phyloP scores from a whole-genome alignment of 2,329 filamentous ascomycete species.

The Basipetospora chlamydospora region DNA sequence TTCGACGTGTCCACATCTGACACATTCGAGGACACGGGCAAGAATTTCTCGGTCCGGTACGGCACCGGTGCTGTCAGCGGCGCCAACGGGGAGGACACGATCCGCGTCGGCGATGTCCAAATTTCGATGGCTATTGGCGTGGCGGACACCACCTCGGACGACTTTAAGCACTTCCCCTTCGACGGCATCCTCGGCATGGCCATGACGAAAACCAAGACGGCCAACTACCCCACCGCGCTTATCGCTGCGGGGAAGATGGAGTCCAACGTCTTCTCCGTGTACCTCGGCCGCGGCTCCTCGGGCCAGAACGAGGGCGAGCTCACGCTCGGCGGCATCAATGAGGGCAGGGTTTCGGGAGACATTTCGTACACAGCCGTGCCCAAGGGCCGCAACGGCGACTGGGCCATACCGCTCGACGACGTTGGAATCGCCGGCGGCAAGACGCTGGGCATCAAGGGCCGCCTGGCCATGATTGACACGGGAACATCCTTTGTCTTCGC shows the following conservation, averaged over 20 bases:
- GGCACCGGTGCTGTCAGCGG: slow-evolving; percentile 65
- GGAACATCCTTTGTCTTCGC: slow-evolving; percentile 71
- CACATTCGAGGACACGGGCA: slow-evolving; percentile 38
- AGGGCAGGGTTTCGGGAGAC: slow-evolving; percentile 49
- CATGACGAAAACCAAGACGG: slow-evolving; percentile 40
- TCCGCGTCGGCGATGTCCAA: slow-evolving; percentile 51
- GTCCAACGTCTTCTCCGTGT: slow-evolving; percentile 55
- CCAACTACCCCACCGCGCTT: slow-evolving; percentile 55
- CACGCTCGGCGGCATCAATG: slow-evolving; percentile 59
- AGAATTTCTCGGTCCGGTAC: slow-evolving; percentile 54
- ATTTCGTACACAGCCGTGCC: slow-evolving; percentile 50
- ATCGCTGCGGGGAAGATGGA: slow-evolving; percentile 38
- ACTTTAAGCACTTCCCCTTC: slow-evolving; percentile 68
- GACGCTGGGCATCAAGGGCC: slow-evolving; percentile 36
- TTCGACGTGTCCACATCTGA: slow-evolving; percentile 54
- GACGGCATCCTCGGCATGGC: slow-evolving; percentile 78
- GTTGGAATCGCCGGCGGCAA: slow-evolving; percentile 47
- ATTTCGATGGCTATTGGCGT: slow-evolving; percentile 57
- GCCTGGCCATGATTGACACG: slow-evolving; percentile 63
- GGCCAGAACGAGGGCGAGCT: slow-evolving; percentile 58
- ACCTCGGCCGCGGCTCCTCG: slow-evolving; percentile 52
- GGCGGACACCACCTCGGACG: slow-evolving; percentile 53
- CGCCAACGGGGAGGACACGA: slow-evolving; percentile 46
- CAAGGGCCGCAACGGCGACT: slow-evolving; percentile 39
- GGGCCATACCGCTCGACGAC: slow-evolving; percentile 59